Conservation (phyloP, 768 basidiomycete genomes). For the Psilocybe cubensis region DNA sequence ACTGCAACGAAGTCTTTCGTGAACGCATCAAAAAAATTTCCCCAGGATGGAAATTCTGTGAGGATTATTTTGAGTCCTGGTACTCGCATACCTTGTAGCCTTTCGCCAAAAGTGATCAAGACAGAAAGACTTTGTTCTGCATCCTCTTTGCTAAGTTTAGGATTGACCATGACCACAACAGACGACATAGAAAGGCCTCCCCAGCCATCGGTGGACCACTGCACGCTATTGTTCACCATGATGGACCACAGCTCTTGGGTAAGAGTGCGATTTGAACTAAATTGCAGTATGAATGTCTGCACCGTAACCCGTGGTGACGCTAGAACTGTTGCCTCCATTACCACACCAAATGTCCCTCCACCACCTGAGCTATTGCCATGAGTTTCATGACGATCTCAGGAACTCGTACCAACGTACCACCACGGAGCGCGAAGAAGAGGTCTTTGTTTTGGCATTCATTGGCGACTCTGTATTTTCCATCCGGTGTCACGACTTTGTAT, state of each 20-base stretch:
- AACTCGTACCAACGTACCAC: constrained; percentile 25
- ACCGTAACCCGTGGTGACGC: constrained; percentile 8
- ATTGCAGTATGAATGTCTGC: constrained; percentile 3
- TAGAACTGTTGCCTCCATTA: constrained; percentile 27
- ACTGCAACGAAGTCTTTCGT: constrained; percentile 41
- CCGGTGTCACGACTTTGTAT: constrained; percentile 55
- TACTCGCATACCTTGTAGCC: constrained; percentile 25
- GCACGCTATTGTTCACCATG: constrained; percentile 39
- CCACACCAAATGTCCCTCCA: constrained; percentile 51
- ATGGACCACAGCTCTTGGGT: constrained; percentile 43
- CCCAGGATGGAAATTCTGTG: constrained; percentile 46
- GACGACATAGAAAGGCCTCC: constrained; percentile 43
- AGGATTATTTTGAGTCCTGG: constrained; percentile 30
- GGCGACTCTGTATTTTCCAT: constrained; percentile 45
- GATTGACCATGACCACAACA: constrained; percentile 48
- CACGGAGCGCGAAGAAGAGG: constrained; percentile 55
- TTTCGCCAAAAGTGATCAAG: constrained; percentile 39
- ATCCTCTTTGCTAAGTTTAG: constrained; percentile 36
- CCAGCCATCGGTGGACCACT: constrained; percentile 51
- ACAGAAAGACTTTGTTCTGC: constrained; percentile 45
- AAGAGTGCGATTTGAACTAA: constrained; percentile 11
- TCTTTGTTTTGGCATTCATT: constrained; percentile 53
- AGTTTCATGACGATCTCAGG: neutral
- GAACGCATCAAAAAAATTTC: constrained; percentile 42
- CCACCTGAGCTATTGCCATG: constrained; percentile 20